These are phyloP conservation scores for Aaosphaeria pasadenensis DNA, from an alignment of 2,329 filamentous ascomycete species.

Conservation along the genomic window DNA sequence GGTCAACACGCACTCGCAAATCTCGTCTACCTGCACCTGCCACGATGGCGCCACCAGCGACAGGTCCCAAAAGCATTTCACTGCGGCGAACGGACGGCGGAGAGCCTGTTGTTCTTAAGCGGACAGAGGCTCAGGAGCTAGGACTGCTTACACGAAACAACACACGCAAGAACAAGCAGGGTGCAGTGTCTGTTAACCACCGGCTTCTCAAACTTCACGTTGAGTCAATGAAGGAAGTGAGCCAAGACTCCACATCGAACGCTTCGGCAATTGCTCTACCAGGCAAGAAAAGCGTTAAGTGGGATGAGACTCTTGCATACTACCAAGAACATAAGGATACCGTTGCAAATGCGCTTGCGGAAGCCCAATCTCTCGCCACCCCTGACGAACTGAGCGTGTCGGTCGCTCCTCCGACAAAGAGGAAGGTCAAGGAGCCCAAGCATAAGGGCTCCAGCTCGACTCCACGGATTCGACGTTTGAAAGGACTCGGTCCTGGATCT, in stretches of 20 bases:
- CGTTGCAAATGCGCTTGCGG: slow-evolving; percentile 19
- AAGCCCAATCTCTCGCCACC: slow-evolving; percentile 28
- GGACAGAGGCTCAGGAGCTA: slow-evolving; percentile 49
- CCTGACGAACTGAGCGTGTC: slow-evolving; percentile 30
- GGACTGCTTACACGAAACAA: slow-evolving; percentile 45
- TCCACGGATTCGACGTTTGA: slow-evolving; percentile 28
- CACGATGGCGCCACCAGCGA: slow-evolving; percentile 4
- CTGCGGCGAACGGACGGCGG: slow-evolving; percentile 42
- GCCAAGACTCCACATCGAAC: neutral
- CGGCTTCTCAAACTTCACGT: slow-evolving; percentile 42
- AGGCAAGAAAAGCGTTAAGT: slow-evolving; percentile 38
- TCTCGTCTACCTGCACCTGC: slow-evolving; percentile 32
- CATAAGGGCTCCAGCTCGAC: slow-evolving; percentile 25
- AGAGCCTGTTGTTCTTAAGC: slow-evolving; percentile 45
- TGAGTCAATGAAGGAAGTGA: slow-evolving; percentile 14
- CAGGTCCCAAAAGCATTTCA: slow-evolving; percentile 41
- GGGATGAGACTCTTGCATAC: slow-evolving; percentile 47
- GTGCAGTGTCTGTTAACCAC: slow-evolving; percentile 41
- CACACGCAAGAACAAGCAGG: slow-evolving; percentile 51
- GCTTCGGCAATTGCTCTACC: slow-evolving; percentile 11
- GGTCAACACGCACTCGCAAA: slow-evolving; percentile 33
- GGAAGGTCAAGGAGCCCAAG: slow-evolving; percentile 20
- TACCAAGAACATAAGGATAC: slow-evolving; percentile 40
- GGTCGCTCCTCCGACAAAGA: slow-evolving; percentile 14
- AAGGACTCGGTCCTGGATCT: slow-evolving; percentile 33